Evolutionary conservation across 768 basidiomycete genomes (phyloP).

Genomic region (Infundibulicybe gibba): DNA sequence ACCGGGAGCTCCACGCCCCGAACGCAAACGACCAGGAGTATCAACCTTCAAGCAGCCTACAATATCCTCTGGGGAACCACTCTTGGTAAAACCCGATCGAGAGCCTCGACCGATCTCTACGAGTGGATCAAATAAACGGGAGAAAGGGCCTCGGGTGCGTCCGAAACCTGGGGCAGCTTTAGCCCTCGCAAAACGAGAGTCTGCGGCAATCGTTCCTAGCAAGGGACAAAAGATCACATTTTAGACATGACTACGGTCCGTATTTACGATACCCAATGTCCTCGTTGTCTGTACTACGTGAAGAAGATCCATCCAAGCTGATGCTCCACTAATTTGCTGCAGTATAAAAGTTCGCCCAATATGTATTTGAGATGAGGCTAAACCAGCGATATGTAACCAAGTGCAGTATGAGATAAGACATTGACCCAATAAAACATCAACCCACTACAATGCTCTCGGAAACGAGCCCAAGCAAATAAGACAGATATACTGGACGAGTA

Average conservation of each 20-base stretch:
- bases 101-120: background rate
- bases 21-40: background rate
- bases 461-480: too few species aligned
- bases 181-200: constrained; percentile 73
- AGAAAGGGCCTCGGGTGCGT: constrained; percentile 41
- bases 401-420: too few species aligned
- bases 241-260: too few species aligned
- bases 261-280: too few species aligned
- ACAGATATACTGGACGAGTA: too few species aligned
- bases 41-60: background rate
- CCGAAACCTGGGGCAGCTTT: constrained; percentile 78
- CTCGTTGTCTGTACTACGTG: too few species aligned
- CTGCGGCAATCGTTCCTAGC: constrained; percentile 65
- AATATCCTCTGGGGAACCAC: background rate
- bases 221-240: constrained; percentile 75
- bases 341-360: too few species aligned
- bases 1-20: constrained; percentile 7
- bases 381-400: background rate
- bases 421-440: too few species aligned
- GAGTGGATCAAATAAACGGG: constrained; percentile 1
- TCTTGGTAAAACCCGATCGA: background rate
- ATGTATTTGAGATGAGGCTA: background rate
- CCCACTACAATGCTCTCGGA: too few species aligned
- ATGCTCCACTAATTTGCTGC: too few species aligned
- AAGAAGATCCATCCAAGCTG: too few species aligned